phyloP scores from a whole-genome alignment of 345 rosid species.

The Eucalyptus erythrocorys region DNA sequence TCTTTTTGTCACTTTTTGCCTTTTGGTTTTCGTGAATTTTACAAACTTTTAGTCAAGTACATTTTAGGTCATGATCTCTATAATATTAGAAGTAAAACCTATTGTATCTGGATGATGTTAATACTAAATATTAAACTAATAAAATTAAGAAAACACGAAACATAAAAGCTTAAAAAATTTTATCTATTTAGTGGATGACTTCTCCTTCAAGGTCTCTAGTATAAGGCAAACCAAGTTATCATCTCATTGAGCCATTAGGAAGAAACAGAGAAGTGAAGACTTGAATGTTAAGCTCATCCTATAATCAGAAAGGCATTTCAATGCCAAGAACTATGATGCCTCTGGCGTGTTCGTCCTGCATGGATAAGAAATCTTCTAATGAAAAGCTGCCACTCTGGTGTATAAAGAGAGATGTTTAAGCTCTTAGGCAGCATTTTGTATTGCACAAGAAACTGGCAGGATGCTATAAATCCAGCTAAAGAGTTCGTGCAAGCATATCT shows the following conservation, averaged over 20 bases:
- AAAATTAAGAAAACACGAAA: background rate
- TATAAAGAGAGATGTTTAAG: conserved; percentile 35
- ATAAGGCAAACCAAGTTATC: background rate
- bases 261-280: background rate
- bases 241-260: background rate
- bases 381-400: no score
- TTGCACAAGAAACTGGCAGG: background rate
- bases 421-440: conserved; percentile 5
- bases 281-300: background rate
- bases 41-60: background rate
- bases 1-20: background rate
- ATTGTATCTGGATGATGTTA: background rate
- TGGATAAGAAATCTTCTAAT: no score
- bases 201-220: background rate
- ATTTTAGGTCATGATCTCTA: background rate
- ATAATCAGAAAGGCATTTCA: conserved; percentile 30
- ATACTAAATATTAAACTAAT: background rate
- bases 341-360: no score
- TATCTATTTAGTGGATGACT: background rate
- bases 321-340: conserved; percentile 24
- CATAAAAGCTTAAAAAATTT: background rate
- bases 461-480: background rate
- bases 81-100: background rate
- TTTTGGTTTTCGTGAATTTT: background rate
- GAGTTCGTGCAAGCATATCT: conserved; percentile 14